A percentile compares a stretch with the other conserved stretches of the same genome.
Conservation (phyloP, 164 flowering plant genomes). For the Houttuynia cordata region DNA sequence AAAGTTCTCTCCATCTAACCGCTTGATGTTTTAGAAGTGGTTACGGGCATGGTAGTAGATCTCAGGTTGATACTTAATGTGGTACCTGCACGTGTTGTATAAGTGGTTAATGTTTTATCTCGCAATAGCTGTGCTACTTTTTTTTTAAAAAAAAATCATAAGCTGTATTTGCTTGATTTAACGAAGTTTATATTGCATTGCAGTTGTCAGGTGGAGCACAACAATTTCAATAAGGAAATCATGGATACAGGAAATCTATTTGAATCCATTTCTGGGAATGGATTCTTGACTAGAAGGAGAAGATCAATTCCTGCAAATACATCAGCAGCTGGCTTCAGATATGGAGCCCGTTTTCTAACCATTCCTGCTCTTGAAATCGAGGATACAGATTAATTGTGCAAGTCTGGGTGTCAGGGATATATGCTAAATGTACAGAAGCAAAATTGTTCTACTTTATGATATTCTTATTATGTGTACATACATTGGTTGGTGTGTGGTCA, state of each 20-base stretch:
- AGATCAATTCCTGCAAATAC: conserved; percentile 33
- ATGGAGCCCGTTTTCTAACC: conserved; percentile 40
- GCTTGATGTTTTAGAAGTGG: too few relatives aligned
- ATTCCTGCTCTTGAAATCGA: conserved; percentile 39
- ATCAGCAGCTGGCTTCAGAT: conserved; percentile 18
- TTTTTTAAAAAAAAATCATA: too few relatives aligned
- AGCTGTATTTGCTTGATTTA: neutral
- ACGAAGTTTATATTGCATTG: neutral
- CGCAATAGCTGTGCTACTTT: too few relatives aligned
- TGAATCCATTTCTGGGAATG: conserved; percentile 40
- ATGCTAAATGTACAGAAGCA: too few relatives aligned
- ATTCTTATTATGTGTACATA: too few relatives aligned
- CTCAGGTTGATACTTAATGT: too few relatives aligned
- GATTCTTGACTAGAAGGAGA: conserved; percentile 37
- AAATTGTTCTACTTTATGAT: too few relatives aligned
- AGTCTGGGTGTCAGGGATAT: too few relatives aligned
- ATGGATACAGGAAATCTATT: conserved; percentile 33
- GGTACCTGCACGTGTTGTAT: too few relatives aligned
- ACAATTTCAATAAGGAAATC: conserved; percentile 13
- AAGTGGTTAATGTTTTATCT: too few relatives aligned
- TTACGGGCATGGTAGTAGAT: too few relatives aligned
- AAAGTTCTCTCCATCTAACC: neutral
- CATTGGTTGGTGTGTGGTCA: too few relatives aligned
- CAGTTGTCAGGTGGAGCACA: conserved; percentile 31
- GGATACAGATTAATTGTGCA: conserved; percentile 18